Base-by-base conservation (phyloP, 2,329 filamentous ascomycete species). In the Calonectria hongkongensis region DNA sequence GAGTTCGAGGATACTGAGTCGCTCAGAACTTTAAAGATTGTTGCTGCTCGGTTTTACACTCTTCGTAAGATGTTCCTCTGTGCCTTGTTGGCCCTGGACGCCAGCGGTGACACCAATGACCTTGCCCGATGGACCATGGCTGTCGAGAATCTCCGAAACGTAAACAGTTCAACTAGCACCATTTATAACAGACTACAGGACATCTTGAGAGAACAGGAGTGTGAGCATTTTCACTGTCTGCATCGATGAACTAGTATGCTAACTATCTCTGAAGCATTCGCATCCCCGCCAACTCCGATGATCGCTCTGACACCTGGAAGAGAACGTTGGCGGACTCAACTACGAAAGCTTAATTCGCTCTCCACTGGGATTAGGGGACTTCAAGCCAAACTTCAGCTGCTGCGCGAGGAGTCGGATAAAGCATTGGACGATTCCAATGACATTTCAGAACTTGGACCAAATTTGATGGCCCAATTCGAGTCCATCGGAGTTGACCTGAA, bases 341-440 rank as follows among this genome's bases (percentile, higher is more conserved):
- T 98, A 71, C 93, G 95, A 73, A 96, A 98, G 81, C 91, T 99
- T 50, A 95, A 94, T 80, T 94, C 94, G 1, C 88, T 99, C 41
- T 98, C 95, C 0, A 94, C 95, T 68, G 96, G 95, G 18, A 98
- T 98, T 73, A 93, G 96, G 33, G 94, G 95, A 13, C 88, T 99
- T 62, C 96, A 98, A 84, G 97, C 97, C 43, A 99, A 98, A 84
- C 92, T 99, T 86, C 95, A 97, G 73, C 88, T 99, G 9, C 86
- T 98, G 68, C 92, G 95, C 63, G 97, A 99, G 83, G 95, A 98
- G 83, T 97, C 95, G 0, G 95, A 94, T 80, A 91, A 91, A 73
- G 92, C 92, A 51, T 85, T 98, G 33, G 94, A 98, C 79, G 92
- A 93, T 78, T 92, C 94, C 45, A 88, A 89, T 71, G 91, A 93